Percentiles rank a stretch among this genome's conserved stretches.
These are phyloP conservation scores for Cutaneotrichosporon sp. DNA, from an alignment of 1,284 basidiomycete genomes.

Conservation along the genomic window DNA sequence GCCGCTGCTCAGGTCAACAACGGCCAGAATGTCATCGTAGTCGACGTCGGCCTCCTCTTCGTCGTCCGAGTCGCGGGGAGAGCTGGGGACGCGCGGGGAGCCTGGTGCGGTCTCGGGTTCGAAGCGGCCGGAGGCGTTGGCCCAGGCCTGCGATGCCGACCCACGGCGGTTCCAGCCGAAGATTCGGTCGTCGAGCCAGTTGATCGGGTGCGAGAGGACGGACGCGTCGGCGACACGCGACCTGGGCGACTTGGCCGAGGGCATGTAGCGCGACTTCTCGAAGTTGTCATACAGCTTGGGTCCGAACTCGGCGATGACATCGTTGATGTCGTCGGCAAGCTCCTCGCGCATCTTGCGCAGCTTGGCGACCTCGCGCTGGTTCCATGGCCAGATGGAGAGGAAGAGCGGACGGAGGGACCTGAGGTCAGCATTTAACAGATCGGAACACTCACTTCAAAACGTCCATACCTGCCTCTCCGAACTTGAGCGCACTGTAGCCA, in stretches of 20 bases:
- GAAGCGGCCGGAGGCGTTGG: slow-evolving; percentile 26
- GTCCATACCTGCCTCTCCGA: slow-evolving; percentile 98
- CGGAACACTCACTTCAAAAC: slow-evolving; percentile 78
- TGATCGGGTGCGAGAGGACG: slow-evolving; percentile 47
- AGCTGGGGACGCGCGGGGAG: slow-evolving; percentile 36
- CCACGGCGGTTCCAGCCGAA: slow-evolving; percentile 47
- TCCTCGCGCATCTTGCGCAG: slow-evolving; percentile 73
- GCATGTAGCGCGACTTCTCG: slow-evolving; percentile 75
- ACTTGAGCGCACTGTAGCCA: slow-evolving; percentile 92
- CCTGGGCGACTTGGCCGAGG: slow-evolving; percentile 61
- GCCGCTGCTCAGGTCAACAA: slow-evolving; percentile 40
- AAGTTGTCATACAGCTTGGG: slow-evolving; percentile 86
- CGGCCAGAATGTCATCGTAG: slow-evolving; percentile 51
- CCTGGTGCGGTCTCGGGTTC: slow-evolving; percentile 33
- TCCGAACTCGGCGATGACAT: slow-evolving; percentile 81
- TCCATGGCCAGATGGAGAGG: slow-evolving; percentile 84
- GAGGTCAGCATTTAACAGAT: slow-evolving; percentile 5
- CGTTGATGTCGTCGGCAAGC: slow-evolving; percentile 80
- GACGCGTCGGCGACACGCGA: slow-evolving; percentile 30
- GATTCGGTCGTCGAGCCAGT: slow-evolving; percentile 50
- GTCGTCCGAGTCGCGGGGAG: slow-evolving; percentile 47
- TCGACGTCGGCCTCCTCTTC: slow-evolving; percentile 51
- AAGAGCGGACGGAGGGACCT: slow-evolving; percentile 90
- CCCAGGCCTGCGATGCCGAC: slow-evolving; percentile 41
- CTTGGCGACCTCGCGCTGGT: slow-evolving; percentile 75